phyloP scores from a whole-genome alignment of 1,284 basidiomycete genomes.

The Ustilago cynodontis region DNA sequence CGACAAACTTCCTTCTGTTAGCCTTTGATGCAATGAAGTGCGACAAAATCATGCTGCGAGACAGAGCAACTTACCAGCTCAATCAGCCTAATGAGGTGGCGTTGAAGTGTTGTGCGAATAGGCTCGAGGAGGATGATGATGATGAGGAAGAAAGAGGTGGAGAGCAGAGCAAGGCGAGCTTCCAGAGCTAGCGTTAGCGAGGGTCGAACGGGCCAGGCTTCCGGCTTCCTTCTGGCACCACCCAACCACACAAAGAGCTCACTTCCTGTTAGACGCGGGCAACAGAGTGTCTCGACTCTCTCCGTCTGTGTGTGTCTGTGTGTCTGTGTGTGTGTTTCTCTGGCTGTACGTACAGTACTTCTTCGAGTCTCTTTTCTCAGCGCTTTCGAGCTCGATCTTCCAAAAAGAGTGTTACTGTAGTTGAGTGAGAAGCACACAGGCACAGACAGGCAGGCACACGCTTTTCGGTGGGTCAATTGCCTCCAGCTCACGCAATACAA shows the following conservation, averaged over 20 bases:
- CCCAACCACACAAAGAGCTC: not conserved
- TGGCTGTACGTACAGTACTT: too few relatives aligned
- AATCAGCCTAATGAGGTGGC: not conserved
- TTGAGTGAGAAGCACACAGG: not conserved
- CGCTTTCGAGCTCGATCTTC: not conserved
- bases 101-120: not conserved
- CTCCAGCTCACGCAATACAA: slow-evolving; percentile 7
- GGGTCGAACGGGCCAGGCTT: slow-evolving; percentile 7
- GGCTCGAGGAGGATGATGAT: slow-evolving; percentile 7
- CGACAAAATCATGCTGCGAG: too few relatives aligned
- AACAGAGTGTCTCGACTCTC: not conserved
- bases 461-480: not conserved
- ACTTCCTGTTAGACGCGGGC: too few relatives aligned
- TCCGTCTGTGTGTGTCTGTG: not conserved
- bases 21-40: too few relatives aligned
- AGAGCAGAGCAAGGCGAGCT: too few relatives aligned
- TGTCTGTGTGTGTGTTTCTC: not conserved
- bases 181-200: not conserved
- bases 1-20: not conserved
- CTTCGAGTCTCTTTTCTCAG: not conserved
- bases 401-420: too few relatives aligned
- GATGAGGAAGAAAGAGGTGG: not conserved
- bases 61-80: slow-evolving; percentile 15
- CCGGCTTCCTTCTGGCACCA: not conserved
- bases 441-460: not conserved